phyloP scores from a whole-genome alignment of 108 stramenopile genomes.

The Stephanodiscus triporus region DNA sequence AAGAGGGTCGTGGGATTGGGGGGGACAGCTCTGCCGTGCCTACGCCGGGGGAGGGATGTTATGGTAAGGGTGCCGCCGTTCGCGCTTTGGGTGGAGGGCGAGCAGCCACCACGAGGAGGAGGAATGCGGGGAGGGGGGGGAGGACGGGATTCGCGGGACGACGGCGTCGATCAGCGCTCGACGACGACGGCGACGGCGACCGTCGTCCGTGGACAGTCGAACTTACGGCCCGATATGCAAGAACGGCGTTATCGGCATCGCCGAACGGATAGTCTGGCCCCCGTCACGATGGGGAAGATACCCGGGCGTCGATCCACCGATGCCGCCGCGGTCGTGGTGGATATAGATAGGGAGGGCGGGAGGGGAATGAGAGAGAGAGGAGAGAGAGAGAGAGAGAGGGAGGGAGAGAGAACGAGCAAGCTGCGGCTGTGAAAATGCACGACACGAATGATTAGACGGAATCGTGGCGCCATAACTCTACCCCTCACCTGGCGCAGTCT shows the following conservation, averaged over 20 bases:
- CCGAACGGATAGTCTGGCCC: constrained; percentile 78
- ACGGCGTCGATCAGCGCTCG: constrained; percentile 7
- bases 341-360: not conserved
- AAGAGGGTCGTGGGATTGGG: constrained; percentile 73
- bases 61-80: constrained; percentile 44
- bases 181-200: no score
- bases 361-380: not conserved
- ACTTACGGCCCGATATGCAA: constrained; percentile 67
- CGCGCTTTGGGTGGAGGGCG: constrained; percentile 76
- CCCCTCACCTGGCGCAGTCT: no score
- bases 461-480: no score
- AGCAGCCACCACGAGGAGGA: constrained; percentile 41
- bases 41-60: not conserved
- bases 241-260: constrained; percentile 71
- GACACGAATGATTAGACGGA: no score
- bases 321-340: constrained; percentile 42
- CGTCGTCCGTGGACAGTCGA: constrained; percentile 55
- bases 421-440: no score
- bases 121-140: not conserved
- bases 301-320: constrained; percentile 4
- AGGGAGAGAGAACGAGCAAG: no score
- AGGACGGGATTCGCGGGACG: not conserved
- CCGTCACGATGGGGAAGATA: constrained; percentile 67
- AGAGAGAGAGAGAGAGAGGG: not conserved
- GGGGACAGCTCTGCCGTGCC: constrained; percentile 61